Percentiles rank a stretch among this genome's conserved stretches.
These are phyloP conservation scores for Leccinum broughii DNA, from an alignment of 768 basidiomycete species.

Conservation along the genomic window DNA sequence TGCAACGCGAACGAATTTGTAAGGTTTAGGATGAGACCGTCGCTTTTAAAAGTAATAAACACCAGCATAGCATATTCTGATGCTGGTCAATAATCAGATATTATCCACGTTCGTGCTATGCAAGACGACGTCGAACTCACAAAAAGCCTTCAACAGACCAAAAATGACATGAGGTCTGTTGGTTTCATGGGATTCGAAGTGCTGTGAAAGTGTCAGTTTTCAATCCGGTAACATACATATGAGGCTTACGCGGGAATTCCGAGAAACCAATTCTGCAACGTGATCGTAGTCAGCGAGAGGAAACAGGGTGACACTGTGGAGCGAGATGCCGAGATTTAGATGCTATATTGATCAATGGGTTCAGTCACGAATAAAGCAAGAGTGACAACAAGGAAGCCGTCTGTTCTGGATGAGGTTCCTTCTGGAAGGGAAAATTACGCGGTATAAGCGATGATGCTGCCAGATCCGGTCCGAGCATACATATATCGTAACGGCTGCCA, in stretches of 20 bases:
- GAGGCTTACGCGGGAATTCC: constrained; percentile 33
- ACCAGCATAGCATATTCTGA: constrained; percentile 2
- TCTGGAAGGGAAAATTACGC: constrained; percentile 9
- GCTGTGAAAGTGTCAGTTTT: background rate
- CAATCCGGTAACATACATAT: background rate
- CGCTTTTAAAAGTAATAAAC: background rate
- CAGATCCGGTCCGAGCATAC: background rate
- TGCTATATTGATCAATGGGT: constrained; percentile 46
- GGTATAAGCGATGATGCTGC: background rate
- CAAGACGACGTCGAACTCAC: background rate
- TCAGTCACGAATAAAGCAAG: constrained; percentile 51
- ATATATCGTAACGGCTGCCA: background rate
- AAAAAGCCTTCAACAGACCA: constrained; percentile 6
- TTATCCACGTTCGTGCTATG: background rate
- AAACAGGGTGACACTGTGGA: constrained; percentile 39
- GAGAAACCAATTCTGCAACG: constrained; percentile 32
- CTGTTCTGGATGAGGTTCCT: constrained; percentile 38
- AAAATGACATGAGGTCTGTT: constrained; percentile 2
- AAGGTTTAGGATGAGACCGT: constrained; percentile 2
- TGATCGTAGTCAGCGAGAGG: constrained; percentile 49
- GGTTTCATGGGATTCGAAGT: background rate
- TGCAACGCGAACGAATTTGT: constrained; percentile 10
- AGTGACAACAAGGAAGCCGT: constrained; percentile 37
- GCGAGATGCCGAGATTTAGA: constrained; percentile 43
- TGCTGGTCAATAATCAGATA: background rate